A percentile compares a stretch with the other conserved stretches of the same genome.
phyloP scores from a whole-genome alignment of 768 basidiomycete genomes.

The Rhizopogon vinicolor region DNA sequence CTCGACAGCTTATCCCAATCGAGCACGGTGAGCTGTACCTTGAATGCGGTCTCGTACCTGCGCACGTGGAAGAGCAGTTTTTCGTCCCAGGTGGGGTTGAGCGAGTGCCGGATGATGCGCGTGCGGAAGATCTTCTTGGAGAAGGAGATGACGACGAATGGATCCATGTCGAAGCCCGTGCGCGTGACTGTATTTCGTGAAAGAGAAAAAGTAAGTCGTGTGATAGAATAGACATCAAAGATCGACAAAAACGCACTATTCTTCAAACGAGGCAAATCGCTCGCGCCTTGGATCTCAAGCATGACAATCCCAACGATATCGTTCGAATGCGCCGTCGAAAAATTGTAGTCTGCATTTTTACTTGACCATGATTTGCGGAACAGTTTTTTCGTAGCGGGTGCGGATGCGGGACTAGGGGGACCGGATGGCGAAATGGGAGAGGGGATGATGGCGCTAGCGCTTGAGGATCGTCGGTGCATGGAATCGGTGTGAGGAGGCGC shows the following conservation, averaged over 20 bases:
- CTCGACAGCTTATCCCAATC: slow-evolving; percentile 95
- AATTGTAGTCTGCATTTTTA: slow-evolving; percentile 48
- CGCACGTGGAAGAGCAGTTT: slow-evolving; percentile 94
- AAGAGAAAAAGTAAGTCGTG: too few relatives aligned
- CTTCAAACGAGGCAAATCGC: slow-evolving; percentile 78
- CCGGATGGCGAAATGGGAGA: background rate
- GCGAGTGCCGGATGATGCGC: slow-evolving; percentile 76
- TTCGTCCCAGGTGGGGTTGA: slow-evolving; percentile 92
- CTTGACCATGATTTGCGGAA: slow-evolving; percentile 36
- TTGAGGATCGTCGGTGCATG: slow-evolving; percentile 26
- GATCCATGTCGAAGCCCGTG: slow-evolving; percentile 95
- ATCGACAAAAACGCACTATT: slow-evolving; percentile 60
- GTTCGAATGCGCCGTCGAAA: slow-evolving; percentile 49
- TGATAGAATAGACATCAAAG: background rate
- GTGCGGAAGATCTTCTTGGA: slow-evolving; percentile 97
- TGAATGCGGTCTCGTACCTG: slow-evolving; percentile 75
- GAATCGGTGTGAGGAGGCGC: slow-evolving; percentile 19
- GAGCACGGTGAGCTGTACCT: slow-evolving; percentile 76
- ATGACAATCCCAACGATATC: slow-evolving; percentile 94
- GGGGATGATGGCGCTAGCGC: slow-evolving; percentile 21
- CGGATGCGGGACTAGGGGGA: background rate
- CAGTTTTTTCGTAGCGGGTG: slow-evolving; percentile 25
- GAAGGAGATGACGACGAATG: slow-evolving; percentile 93
- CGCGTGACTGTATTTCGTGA: slow-evolving; percentile 56
- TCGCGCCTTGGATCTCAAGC: slow-evolving; percentile 83